Percentiles rank a stretch among this genome's conserved stretches.
Conservation (phyloP, 1,284 basidiomycete species). For the Malassezia arunalokei region DNA sequence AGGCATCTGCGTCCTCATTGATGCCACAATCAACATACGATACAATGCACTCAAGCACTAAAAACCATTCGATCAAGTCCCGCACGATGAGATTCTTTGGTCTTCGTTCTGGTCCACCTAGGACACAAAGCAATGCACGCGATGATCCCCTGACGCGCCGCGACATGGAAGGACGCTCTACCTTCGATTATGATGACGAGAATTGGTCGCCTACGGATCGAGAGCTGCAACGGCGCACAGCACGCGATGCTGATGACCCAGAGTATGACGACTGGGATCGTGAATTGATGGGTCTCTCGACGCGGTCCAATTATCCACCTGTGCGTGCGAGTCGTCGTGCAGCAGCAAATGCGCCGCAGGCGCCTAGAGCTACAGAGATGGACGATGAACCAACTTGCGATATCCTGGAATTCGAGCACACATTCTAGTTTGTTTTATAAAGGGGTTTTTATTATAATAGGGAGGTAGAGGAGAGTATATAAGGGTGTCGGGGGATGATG, state of each 20-base stretch:
- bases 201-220: neutral
- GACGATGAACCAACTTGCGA: constrained; percentile 4
- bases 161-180: neutral
- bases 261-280: constrained; percentile 12
- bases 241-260: neutral
- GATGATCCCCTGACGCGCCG: neutral
- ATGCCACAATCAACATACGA: neutral
- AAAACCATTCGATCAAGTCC: neutral
- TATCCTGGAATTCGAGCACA: constrained; percentile 13
- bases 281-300: constrained; percentile 13
- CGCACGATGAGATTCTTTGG: constrained; percentile 13
- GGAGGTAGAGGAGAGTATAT: constrained; percentile 1
- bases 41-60: neutral
- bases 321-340: constrained; percentile 1
- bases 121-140: neutral
- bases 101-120: neutral
- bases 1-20: neutral
- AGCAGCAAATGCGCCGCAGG: neutral
- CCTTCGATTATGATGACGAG: neutral
- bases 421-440: neutral
- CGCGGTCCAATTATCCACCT: constrained; percentile 1
- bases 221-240: neutral
- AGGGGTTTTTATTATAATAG: neutral
- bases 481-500: neutral
- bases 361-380: neutral